Evolutionary conservation across 306 rosid genomes (phyloP), one percentile per base, ranked within the genome.

Genomic region (Cucumis sativus): DNA sequence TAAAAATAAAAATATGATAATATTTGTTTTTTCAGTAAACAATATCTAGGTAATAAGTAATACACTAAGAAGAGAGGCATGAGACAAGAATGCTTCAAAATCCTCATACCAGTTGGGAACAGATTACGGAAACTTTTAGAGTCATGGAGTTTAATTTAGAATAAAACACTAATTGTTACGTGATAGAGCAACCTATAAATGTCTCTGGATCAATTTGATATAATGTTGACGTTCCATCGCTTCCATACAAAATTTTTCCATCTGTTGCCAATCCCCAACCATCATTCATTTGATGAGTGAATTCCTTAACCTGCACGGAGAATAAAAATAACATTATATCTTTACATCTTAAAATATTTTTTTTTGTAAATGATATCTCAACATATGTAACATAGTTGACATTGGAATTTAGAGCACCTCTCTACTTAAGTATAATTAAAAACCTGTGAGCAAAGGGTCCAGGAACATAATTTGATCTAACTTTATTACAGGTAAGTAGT

Each of bases 191-290:
- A 94, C 98, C 93, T 92, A 80, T 84, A 63, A 89, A 82, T 54
- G 93, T 88, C 70, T 74, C 79, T 57, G 95, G 96, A 84, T 95
- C 86, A 64, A 95, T 75, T 81, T 83, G 79, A 83, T 95, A 92
- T 82, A 95, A 80, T 66, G 89, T 76, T 82, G 97, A 90, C 33
- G 91, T 82, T 68, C 98, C 98, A 77, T 92, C 98, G 84, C 91
- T 95, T 84, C 98, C 98, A 85, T 84, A 95, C 83, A 94, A 78
- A 82, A 86, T 79, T 74, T 90, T 79, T 79, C 95, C 98, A 79
- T 95, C 98, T 59, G 96, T 89, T 83, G 98, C 93, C 76, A 95
- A 80, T 78, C 98, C 98, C 98, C 98, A 95, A 68, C 98, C 98
- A 87, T 95, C 98, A 41, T 77, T 57, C 97, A 95, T 95, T 57